phyloP scores from a whole-genome alignment of 345 rosid genomes.

The Heritiera fomes region DNA sequence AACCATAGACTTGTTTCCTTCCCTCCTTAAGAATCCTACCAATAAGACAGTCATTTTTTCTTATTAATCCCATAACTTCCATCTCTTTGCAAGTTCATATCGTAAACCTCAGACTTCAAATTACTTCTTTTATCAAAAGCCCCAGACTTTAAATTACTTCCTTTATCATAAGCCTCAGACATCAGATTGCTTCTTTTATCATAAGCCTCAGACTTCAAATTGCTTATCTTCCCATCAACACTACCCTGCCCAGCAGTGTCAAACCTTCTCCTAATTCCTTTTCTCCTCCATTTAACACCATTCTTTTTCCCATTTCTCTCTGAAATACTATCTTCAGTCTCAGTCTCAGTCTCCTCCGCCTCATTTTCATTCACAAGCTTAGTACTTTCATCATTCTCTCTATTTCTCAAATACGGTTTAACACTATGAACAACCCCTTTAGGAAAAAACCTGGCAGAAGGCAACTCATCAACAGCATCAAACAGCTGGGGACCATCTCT shows the following conservation, averaged over 20 bases:
- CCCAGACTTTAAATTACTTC: conserved; percentile 16
- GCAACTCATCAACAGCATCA: conserved; percentile 50
- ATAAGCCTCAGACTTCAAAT: conserved; percentile 1
- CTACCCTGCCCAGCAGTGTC: conserved; percentile 9
- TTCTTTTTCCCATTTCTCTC: conserved; percentile 17
- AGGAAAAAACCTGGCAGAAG: conserved; percentile 82
- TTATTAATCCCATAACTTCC: conserved; percentile 38
- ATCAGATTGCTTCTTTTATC: conserved; percentile 13
- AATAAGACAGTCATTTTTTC: background rate
- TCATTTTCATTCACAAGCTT: background rate
- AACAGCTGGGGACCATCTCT: conserved; percentile 74
- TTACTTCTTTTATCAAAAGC: conserved; percentile 3
- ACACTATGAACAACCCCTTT: conserved; percentile 80
- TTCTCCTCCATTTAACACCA: conserved; percentile 26
- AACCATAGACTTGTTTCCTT: background rate
- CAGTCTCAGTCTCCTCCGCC: background rate
- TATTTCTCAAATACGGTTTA: conserved; percentile 46
- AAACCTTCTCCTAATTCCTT: conserved; percentile 17
- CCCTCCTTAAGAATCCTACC: background rate
- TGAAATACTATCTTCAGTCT: background rate
- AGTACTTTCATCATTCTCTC: background rate
- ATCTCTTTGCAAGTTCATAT: conserved; percentile 41
- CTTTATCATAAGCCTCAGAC: conserved; percentile 4
- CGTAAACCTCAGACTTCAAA: conserved; percentile 10
- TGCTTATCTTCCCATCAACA: conserved; percentile 24